Conservation (phyloP, 2,329 filamentous ascomycete species). For the Cladophialophora carrionii region DNA sequence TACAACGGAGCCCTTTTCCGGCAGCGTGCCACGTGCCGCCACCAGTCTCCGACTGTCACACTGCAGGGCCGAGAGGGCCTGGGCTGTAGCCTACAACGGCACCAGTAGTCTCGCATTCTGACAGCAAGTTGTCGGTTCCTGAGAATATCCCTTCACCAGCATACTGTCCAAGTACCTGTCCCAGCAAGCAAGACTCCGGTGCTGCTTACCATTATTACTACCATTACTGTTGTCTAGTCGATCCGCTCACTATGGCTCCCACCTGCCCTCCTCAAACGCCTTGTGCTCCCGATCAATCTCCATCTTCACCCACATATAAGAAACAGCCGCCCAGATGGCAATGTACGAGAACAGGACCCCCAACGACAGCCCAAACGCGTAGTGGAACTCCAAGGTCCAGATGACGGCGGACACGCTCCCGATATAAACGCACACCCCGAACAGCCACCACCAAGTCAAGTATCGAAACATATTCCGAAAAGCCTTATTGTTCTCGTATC, state of each 20-base stretch:
- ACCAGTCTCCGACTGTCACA: too few relatives aligned
- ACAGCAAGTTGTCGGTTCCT: not conserved
- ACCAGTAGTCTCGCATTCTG: not conserved
- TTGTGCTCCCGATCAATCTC: slow-evolving; percentile 31
- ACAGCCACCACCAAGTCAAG: slow-evolving; percentile 27
- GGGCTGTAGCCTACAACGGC: too few relatives aligned
- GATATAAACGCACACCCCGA: slow-evolving; percentile 26
- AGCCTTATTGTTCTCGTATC: slow-evolving; percentile 26
- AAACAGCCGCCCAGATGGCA: slow-evolving; percentile 23
- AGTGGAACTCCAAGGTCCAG: slow-evolving; percentile 29
- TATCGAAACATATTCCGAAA: slow-evolving; percentile 25
- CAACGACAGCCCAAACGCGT: slow-evolving; percentile 25
- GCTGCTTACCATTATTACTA: not conserved
- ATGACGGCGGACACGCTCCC: slow-evolving; percentile 29
- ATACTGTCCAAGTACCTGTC: too few relatives aligned
- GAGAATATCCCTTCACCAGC: not conserved
- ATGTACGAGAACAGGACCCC: slow-evolving; percentile 30
- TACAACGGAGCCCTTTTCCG: not conserved
- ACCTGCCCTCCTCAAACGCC: slow-evolving; percentile 19
- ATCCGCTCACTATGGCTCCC: not conserved
- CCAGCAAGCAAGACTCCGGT: not conserved
- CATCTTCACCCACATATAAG: slow-evolving; percentile 32
- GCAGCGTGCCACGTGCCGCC: too few relatives aligned
- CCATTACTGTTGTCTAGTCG: not conserved
- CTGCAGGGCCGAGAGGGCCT: too few relatives aligned